Evolutionary conservation across 75 land plant species (phyloP).

Genomic region (Selaginella tamariscina): DNA sequence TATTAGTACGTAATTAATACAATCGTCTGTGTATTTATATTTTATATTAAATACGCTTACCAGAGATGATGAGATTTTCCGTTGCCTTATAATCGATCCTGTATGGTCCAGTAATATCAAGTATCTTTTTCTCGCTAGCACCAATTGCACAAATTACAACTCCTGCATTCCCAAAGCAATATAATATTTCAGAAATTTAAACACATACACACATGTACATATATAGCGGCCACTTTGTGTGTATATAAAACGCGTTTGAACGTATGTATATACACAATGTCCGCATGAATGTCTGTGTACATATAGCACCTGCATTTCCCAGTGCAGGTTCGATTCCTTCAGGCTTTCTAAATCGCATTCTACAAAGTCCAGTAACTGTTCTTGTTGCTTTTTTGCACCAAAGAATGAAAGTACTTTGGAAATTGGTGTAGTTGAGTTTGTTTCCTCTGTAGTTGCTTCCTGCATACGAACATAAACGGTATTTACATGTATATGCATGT

Average conservation of each 20-base stretch:
- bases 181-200: too few relatives aligned
- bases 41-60: slow-evolving; percentile 20
- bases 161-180: too few relatives aligned
- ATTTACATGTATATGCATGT: too few relatives aligned
- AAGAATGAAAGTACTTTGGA: slow-evolving; percentile 29
- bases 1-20: not conserved
- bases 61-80: slow-evolving; percentile 69
- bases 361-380: slow-evolving; percentile 60
- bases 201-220: too few relatives aligned
- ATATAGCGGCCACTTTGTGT: too few relatives aligned
- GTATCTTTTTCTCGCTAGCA: slow-evolving; percentile 89
- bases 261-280: too few relatives aligned
- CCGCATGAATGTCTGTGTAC: too few relatives aligned
- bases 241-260: too few relatives aligned
- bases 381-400: slow-evolving; percentile 42
- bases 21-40: not conserved
- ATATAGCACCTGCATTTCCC: slow-evolving; percentile 71
- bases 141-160: slow-evolving; percentile 89
- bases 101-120: slow-evolving; percentile 84
- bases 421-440: not conserved
- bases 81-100: slow-evolving; percentile 80
- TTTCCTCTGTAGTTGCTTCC: not conserved
- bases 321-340: slow-evolving; percentile 50
- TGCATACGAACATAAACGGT: too few relatives aligned
- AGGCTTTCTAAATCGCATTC: slow-evolving; percentile 74